A percentile compares a stretch with the other conserved stretches of the same genome.
phyloP scores from a whole-genome alignment of 352 stramenopile genomes.

The Poterioochromonas sp. region DNA sequence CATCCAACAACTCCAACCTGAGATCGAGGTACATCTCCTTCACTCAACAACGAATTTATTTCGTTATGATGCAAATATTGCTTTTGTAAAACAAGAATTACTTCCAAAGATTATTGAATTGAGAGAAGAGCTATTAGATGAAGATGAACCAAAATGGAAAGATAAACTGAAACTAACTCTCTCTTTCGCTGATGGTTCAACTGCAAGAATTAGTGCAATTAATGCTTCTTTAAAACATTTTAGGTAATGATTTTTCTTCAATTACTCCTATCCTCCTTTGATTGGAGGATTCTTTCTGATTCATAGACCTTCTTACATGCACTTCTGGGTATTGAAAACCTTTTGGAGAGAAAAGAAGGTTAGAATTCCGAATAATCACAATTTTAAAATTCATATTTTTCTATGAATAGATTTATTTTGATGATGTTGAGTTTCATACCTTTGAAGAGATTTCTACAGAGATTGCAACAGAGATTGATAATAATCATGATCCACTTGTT shows the following conservation, averaged over 20 bases:
- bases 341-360: slow-evolving; percentile 91
- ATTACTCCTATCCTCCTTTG: background rate
- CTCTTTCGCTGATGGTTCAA: slow-evolving; percentile 88
- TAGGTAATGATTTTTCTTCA: slow-evolving; percentile 35
- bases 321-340: slow-evolving; percentile 97
- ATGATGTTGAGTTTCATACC: slow-evolving; percentile 6
- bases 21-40: slow-evolving; percentile 37
- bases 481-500: slow-evolving; percentile 54
- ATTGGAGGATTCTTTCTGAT: background rate
- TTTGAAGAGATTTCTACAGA: slow-evolving; percentile 88
- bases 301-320: slow-evolving; percentile 75
- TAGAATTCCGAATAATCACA: background rate
- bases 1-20: slow-evolving; percentile 35
- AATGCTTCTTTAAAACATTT: slow-evolving; percentile 89
- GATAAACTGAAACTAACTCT: slow-evolving; percentile 89
- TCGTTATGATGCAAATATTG: slow-evolving; percentile 86
- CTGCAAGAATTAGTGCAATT: slow-evolving; percentile 85
- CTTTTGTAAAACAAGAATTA: slow-evolving; percentile 89
- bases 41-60: slow-evolving; percentile 67
- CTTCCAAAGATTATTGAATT: slow-evolving; percentile 83
- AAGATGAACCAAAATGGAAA: slow-evolving; percentile 79
- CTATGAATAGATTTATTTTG: background rate
- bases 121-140: slow-evolving; percentile 76
- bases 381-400: background rate
- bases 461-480: slow-evolving; percentile 65